Percentiles rank a stretch among this genome's conserved stretches.
phyloP scores from a whole-genome alignment of 305 asterid species.

The Petunia hybrid region DNA sequence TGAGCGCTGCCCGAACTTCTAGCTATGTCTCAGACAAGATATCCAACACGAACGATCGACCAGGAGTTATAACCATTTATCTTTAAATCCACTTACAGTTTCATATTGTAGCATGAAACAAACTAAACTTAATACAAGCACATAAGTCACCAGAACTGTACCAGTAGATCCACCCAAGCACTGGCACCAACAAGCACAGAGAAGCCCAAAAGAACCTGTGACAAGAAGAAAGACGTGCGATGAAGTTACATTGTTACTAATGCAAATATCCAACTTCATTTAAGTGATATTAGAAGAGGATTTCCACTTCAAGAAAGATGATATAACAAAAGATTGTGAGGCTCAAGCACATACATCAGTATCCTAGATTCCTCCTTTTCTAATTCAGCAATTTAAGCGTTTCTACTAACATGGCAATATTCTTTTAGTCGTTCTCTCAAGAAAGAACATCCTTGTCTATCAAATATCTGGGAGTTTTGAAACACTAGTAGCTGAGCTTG shows the following conservation, averaged over 20 bases:
- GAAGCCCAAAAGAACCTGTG: constrained; percentile 93
- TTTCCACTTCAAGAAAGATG: constrained; percentile 26
- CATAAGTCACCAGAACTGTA: constrained; percentile 42
- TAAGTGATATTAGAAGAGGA: constrained; percentile 14
- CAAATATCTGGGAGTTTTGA: constrained; percentile 5
- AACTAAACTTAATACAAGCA: constrained; percentile 23
- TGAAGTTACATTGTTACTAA: neutral
- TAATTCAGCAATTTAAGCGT: constrained; percentile 13
- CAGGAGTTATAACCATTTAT: constrained; percentile 1
- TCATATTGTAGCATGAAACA: constrained; percentile 24
- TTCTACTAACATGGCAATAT: constrained; percentile 2
- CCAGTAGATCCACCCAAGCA: constrained; percentile 99
- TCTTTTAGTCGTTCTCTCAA: neutral
- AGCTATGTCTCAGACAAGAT: constrained; percentile 18
- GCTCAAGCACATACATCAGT: neutral
- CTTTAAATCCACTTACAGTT: constrained; percentile 20
- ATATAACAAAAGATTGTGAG: constrained; percentile 20
- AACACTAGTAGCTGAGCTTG: neutral
- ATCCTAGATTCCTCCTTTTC: constrained; percentile 17
- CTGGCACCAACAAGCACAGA: constrained; percentile 97
- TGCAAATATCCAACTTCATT: constrained; percentile 30
- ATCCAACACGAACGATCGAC: neutral
- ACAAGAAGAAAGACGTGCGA: constrained; percentile 13
- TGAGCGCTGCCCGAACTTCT: neutral
- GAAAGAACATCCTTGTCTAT: constrained; percentile 12